These are phyloP conservation scores for Fragaria nilgerrensis DNA, from an alignment of 306 rosid genomes.

Conservation along the genomic window DNA sequence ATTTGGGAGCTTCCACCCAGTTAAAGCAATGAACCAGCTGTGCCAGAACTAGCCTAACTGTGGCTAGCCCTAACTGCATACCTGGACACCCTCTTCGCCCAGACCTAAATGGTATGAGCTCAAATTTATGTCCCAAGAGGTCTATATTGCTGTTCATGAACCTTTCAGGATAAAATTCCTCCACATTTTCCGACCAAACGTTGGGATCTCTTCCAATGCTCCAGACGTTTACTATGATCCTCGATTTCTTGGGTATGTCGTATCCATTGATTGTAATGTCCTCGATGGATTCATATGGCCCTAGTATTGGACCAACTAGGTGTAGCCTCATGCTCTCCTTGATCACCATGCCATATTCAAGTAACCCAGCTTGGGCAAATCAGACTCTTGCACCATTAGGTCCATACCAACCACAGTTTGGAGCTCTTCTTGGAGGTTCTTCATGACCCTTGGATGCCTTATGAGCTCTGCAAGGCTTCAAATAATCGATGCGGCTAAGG, in stretches of 20 bases:
- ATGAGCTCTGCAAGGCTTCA: conserved; percentile 50
- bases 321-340: conserved; percentile 25
- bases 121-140: conserved; percentile 11
- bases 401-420: conserved; percentile 25
- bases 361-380: conserved; percentile 29
- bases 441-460: conserved; percentile 39
- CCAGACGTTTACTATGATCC: background rate
- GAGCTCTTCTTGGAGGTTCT: conserved; percentile 42
- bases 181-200: background rate
- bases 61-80: background rate
- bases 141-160: background rate
- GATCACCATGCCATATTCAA: conserved; percentile 31
- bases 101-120: conserved; percentile 42
- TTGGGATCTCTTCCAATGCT: background rate
- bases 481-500: background rate
- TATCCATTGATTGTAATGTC: conserved; percentile 18
- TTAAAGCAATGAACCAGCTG: conserved; percentile 36
- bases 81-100: conserved; percentile 16
- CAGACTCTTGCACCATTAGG: conserved; percentile 38
- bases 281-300: conserved; percentile 16
- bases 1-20: conserved; percentile 36
- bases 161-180: background rate
- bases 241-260: conserved; percentile 17
- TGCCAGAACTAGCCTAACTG: conserved; percentile 9
- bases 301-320: conserved; percentile 11